These are phyloP conservation scores for Amphibolis antarctica DNA, from an alignment of 106 monocot genomes.

Conservation along the genomic window DNA sequence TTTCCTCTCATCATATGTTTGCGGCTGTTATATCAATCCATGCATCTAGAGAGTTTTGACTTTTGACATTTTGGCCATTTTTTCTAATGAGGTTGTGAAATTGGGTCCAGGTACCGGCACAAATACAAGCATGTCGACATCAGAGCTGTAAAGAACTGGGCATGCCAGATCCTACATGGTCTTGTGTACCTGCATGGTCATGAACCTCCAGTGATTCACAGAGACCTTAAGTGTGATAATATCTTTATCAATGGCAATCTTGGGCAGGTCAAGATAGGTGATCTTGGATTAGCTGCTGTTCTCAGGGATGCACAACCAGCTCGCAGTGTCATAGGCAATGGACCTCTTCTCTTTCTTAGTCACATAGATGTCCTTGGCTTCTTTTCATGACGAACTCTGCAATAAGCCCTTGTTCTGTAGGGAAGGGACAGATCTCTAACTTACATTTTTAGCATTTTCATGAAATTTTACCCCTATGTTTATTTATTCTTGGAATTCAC, in stretches of 20 bases:
- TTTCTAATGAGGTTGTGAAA: background rate
- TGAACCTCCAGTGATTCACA: slow-evolving; percentile 87
- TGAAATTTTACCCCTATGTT: too few species aligned
- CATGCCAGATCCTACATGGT: slow-evolving; percentile 63
- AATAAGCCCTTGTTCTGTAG: too few species aligned
- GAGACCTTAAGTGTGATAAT: slow-evolving; percentile 97
- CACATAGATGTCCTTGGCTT: background rate
- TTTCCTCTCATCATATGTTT: background rate
- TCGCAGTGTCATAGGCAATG: slow-evolving; percentile 77
- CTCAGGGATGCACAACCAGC: slow-evolving; percentile 61
- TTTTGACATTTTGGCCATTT: background rate
- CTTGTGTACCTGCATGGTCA: slow-evolving; percentile 75
- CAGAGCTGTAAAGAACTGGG: slow-evolving; percentile 76
- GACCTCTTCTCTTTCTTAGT: background rate
- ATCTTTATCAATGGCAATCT: slow-evolving; percentile 93
- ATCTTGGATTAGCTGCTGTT: slow-evolving; percentile 83
- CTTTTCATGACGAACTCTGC: background rate
- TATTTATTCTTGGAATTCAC: too few species aligned
- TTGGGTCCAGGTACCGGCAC: slow-evolving; percentile 61
- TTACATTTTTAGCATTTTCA: too few species aligned
- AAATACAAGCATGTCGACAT: slow-evolving; percentile 52
- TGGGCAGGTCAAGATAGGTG: slow-evolving; percentile 94
- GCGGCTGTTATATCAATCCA: too few species aligned
- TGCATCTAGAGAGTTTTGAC: too few species aligned
- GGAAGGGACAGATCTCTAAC: too few species aligned